Evolutionary conservation across 1,139 yeast species (phyloP).

Genomic region (Magnusiomyces paraingens): DNA sequence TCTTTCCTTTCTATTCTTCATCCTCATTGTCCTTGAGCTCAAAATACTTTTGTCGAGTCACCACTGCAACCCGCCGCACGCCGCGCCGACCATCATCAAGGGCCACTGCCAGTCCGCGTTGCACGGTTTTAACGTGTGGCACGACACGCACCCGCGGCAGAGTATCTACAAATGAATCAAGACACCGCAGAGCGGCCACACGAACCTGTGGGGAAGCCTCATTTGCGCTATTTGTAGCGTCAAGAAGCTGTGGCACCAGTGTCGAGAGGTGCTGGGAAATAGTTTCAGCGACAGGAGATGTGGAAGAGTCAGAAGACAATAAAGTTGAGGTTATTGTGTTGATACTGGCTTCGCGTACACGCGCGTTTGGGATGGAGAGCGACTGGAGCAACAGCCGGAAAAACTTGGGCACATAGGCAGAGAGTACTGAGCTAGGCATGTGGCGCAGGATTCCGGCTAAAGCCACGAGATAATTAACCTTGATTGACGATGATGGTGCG

Average conservation of each 20-base stretch:
- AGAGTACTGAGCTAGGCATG: conserved; percentile 54
- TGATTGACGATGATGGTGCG: conserved; percentile 16
- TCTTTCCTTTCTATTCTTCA: too few species aligned
- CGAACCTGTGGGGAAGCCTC: conserved; percentile 42
- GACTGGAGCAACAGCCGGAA: conserved; percentile 70
- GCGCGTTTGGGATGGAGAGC: conserved; percentile 43
- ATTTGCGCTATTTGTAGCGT: conserved; percentile 11
- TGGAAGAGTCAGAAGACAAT: conserved; percentile 37
- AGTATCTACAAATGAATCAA: conserved; percentile 42
- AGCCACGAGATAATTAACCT: conserved; percentile 53
- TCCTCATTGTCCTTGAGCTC: conserved; percentile 40
- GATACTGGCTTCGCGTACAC: conserved; percentile 55
- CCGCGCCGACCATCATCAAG: conserved; percentile 71
- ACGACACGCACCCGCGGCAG: conserved; percentile 40
- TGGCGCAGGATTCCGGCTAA: conserved; percentile 62
- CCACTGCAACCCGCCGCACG: conserved; percentile 70
- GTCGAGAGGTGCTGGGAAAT: conserved; percentile 49
- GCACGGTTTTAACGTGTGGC: conserved; percentile 47
- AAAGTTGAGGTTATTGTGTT: conserved; percentile 42
- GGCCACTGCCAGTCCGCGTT: conserved; percentile 44
- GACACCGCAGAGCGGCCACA: conserved; percentile 48
- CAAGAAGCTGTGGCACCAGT: conserved; percentile 50
- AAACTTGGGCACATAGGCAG: conserved; percentile 54
- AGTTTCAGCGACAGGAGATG: conserved; percentile 28
- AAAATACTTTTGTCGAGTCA: conserved; percentile 68